Percentiles rank a stretch among this genome's conserved stretches.
Evolutionary conservation across 495 filamentous ascomycete species (phyloP).

Genomic region (Neurospora sp.): DNA sequence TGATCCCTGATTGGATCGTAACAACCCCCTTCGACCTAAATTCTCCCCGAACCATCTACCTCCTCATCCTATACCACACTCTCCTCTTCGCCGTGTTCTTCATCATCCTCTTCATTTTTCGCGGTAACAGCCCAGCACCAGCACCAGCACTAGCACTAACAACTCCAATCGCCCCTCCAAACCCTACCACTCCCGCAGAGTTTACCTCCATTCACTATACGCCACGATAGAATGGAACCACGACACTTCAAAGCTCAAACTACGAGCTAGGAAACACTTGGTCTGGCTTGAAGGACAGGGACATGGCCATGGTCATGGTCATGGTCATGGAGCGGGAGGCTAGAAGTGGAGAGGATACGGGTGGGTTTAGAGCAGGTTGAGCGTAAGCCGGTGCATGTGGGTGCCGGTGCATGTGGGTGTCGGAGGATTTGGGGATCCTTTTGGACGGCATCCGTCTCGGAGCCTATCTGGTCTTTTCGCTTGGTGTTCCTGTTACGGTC

Average conservation of each 20-base stretch:
- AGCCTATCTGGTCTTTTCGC: background rate
- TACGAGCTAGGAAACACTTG: background rate
- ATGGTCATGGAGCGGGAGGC: too few species aligned
- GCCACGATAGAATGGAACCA: background rate
- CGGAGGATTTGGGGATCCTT: background rate
- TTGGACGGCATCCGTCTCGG: background rate
- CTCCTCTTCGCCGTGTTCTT: too few species aligned
- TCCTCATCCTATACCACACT: too few species aligned
- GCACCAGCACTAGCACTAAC: too few species aligned
- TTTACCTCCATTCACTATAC: background rate
- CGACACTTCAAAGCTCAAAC: background rate
- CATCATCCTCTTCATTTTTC: too few species aligned
- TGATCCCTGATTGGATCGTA: too few species aligned
- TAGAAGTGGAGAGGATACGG: background rate
- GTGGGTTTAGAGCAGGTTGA: background rate
- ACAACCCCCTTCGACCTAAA: too few species aligned
- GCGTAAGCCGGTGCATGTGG: background rate
- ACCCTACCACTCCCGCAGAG: background rate
- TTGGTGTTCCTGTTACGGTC: background rate
- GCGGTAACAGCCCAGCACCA: too few species aligned
- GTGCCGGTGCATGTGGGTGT: background rate
- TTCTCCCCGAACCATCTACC: too few species aligned
- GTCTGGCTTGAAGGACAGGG: too few species aligned
- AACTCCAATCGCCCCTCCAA: background rate
- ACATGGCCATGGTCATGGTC: too few species aligned